Evolutionary conservation across 805 yeast genomes (phyloP).

Genomic region (Starmera pachycereana): DNA sequence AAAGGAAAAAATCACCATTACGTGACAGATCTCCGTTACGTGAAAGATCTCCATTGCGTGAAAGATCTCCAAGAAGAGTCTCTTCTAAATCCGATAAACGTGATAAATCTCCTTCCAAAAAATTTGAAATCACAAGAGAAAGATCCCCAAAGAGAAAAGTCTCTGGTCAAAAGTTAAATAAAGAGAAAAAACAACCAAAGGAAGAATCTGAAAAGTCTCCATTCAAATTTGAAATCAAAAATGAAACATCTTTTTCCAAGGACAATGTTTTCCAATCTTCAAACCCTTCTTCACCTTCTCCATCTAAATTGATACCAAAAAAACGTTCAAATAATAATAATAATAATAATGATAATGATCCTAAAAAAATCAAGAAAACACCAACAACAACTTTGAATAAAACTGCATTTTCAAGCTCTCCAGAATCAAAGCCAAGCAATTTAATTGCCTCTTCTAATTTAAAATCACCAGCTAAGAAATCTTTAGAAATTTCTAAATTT

Average conservation of each 20-base stretch:
- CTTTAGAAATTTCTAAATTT: constrained; percentile 16
- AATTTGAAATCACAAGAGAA: constrained; percentile 1
- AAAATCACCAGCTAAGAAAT: constrained; percentile 15
- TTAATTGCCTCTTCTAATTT: background rate
- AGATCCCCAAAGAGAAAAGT: constrained; percentile 6
- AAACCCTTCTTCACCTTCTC: constrained; percentile 6
- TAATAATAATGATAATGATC: constrained; percentile 2
- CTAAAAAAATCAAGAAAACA: constrained; percentile 6
- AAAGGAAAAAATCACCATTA: constrained; percentile 2
- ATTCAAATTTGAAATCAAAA: constrained; percentile 5
- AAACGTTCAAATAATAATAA: constrained; percentile 9
- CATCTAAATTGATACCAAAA: constrained; percentile 11
- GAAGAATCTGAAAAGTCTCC: constrained; percentile 2
- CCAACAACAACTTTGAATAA: constrained; percentile 5
- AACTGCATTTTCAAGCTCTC: constrained; percentile 22
- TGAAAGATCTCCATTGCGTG: background rate
- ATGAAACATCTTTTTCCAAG: constrained; percentile 20
- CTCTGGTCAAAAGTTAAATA: background rate
- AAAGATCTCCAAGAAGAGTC: background rate
- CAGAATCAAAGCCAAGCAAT: constrained; percentile 6
- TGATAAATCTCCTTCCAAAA: constrained; percentile 4
- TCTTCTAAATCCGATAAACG: constrained; percentile 1
- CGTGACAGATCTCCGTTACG: background rate
- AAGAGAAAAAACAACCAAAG: background rate
- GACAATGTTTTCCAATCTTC: constrained; percentile 28